A percentile compares a stretch with the other conserved stretches of the same genome.
Evolutionary conservation across 176 grass and related monocot genomes (phyloP).

Genomic region (Musa schizocarpa): DNA sequence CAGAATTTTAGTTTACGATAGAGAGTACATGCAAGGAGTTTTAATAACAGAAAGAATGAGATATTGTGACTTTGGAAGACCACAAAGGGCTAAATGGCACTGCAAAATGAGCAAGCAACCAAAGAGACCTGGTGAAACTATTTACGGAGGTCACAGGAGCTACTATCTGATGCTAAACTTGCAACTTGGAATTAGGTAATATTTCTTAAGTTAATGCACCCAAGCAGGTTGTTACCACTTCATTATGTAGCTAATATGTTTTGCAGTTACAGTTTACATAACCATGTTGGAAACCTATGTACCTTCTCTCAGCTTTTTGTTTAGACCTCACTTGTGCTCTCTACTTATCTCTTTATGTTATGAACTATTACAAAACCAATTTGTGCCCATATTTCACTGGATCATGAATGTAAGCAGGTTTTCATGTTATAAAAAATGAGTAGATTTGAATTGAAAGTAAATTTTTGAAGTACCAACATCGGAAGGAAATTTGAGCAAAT

Average conservation of each 20-base stretch:
- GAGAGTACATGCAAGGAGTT: slow-evolving; percentile 89
- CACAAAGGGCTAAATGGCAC: slow-evolving; percentile 33
- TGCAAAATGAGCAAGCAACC: slow-evolving; percentile 42
- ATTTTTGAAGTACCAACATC: neutral
- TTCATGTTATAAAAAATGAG: too few relatives aligned
- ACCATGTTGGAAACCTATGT: neutral
- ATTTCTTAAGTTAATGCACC: neutral
- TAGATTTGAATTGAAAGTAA: too few relatives aligned
- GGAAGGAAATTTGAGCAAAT: neutral
- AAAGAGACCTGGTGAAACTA: slow-evolving; percentile 68
- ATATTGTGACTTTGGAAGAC: slow-evolving; percentile 38
- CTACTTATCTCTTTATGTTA: neutral
- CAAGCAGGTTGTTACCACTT: neutral
- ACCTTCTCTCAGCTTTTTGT: neutral
- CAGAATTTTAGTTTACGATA: slow-evolving; percentile 50
- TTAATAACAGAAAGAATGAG: slow-evolving; percentile 67
- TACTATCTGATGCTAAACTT: slow-evolving; percentile 96
- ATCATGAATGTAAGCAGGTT: too few relatives aligned
- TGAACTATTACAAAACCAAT: too few relatives aligned
- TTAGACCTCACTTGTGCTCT: neutral
- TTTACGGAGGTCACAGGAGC: slow-evolving; percentile 88
- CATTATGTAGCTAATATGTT: too few relatives aligned
- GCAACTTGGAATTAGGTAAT: slow-evolving; percentile 94
- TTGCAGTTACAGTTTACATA: too few relatives aligned
- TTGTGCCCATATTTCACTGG: too few relatives aligned